Evolutionary conservation across 208 protist genomes (phyloP), one percentile per base, ranked within the genome.

Genomic region (Leishmania major): DNA sequence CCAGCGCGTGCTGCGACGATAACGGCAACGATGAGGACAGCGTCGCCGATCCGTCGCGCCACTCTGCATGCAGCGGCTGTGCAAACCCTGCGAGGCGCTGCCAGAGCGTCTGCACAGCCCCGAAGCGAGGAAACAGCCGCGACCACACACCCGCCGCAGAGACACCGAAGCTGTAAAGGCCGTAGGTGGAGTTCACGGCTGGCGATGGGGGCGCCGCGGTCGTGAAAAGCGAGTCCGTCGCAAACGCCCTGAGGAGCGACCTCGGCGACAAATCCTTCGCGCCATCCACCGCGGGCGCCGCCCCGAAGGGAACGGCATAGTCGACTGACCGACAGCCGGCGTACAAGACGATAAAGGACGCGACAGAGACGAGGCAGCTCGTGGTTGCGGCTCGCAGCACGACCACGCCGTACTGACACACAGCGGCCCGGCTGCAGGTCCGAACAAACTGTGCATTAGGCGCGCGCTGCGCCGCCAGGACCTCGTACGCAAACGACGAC

Each of bases 121-220:
- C 82, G 0, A 82, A 40, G 2, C 53, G 22, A 35, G 78, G 82
- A 13, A 86, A 35, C 43, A 86, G 72, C 40, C 82, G 77, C 43
- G 77, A 82, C 72, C 70, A 85, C 8, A 86, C 74, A 40, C 82
- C 82, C 13, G 67, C 59, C 28, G 70, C 85, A 4, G 85, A 88
- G 8, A 83, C 53, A 79, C 77, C 71, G 31, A 89, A 89, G n/a
- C 85, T 66, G 75, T 79, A 84, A 35, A 89, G 82, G 53, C 79
- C 76, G 72, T 87, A 87, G 19, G 45, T 74, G 51, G 69, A 71
- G 75, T 59, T 51, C 1, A 82, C 79, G 1, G 79, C 72, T 1
- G 79, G 75, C 19, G 49, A 55, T 51, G 78, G 79, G 59, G 83
- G 78, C 57, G 57, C 45, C 8, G 74, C 75, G 1, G 73, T 82